Base-by-base conservation (phyloP, 2,329 filamentous ascomycete species). In the Ceratocystis huliohia region DNA sequence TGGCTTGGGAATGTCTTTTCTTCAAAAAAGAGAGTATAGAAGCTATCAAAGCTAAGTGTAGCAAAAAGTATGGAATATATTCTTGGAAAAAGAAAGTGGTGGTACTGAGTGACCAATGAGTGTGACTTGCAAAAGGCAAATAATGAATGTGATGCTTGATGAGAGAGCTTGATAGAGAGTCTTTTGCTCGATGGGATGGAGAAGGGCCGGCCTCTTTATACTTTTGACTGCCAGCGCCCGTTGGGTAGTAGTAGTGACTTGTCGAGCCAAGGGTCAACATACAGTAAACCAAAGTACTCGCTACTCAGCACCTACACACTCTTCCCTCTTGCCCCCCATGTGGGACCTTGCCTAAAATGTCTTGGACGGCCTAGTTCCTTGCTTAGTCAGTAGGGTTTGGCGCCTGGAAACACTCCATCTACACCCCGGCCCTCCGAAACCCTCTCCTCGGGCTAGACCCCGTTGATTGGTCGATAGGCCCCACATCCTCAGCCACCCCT, bases 61-160 rank as follows among this genome's bases (percentile, higher is more conserved):
- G 20, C 5, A 48, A 50, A 30, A 56, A 15, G 6, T 56, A 20
- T 37, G 44, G 44, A 46, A 65, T 53, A 44, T 33, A 44, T 28
- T 46, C 30, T 66, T 61, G 0, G 37, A 41, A 41, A 50, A 66
- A 66, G 45, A 62, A 41, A 53, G 56, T 62, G 50, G 20, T 65
- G 50, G 53, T 59, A 59, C 63, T 56, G 22, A 45, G 30, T 25
- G 50, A 65, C 48, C 50, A 64, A 59, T 6, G 56, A 59, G 22
- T 59, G 56, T 37, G n/a, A 20, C 30, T 59, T 59, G 56, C 56
- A 59, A 37, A 59, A 59, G 56, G 28, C 56, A 57, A 65, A 64
- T 65, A 69, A 67, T 65, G 68, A 68, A 65, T 65, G 50, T 65
- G 33, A 22, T 56, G 30, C 4, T 56, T 59, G 22, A 15, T 28